Evolutionary conservation across 2,329 filamentous ascomycete species (phyloP), one percentile per base, ranked within the genome.

Genomic region (Pestalotiopsis sp.): DNA sequence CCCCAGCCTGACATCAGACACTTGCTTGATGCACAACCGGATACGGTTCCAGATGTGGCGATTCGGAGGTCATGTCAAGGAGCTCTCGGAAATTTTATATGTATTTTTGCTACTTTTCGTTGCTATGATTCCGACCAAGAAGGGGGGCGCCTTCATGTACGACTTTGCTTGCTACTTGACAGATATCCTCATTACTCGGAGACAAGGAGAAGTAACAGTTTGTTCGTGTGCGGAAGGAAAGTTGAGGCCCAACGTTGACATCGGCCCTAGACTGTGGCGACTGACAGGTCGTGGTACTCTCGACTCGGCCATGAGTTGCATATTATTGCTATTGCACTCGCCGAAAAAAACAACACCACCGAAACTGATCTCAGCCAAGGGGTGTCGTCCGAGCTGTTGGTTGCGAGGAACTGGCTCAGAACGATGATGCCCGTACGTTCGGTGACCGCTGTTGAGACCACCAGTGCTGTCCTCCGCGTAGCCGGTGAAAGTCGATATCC

Each of bases 141-240:
- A 6, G 22, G 58, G 26, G 26, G 30, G n/a, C 38, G 38, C 58
- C 58, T 61, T 39, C 17, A 61, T 61, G 30, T 61, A 61, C 58
- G 58, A 35, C 30, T 61, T 61, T 30, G 58, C 30, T 52, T 61
- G 26, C 26, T 61, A 35, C n/a, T 61, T 39, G n/a, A 35, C 17
- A 61, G 35, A 20, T 35, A 39, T 35, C 58, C 58, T 61, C n/a
- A 39, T 39, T 61, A 17, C 26, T 39, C 58, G 24, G 55, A 44
- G 35, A 52, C 44, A 52, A 56, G 38, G 48, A 66, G 35, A 66
- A 58, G 39, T 24, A 35, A 59, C 35, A n/a, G 22, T 11, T 38
- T 66, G 39, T 66, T 66, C 64, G 64, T 59, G 38, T 66, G 55
- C 55, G 64, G 22, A 66, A 65, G 63, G 63, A 66, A 59, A 66